Evolutionary conservation across 176 grass and related monocot species (phyloP).

Genomic region (maize (Zea mays)): Zm-B73-REFERENCE-NAM-5.0 NC_050102.1:138169001-138169500

Average conservation of each 20-base stretch:
- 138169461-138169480: neutral
- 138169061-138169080: constrained; percentile 19
- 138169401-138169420: neutral
- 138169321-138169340: neutral
- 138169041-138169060: neutral
- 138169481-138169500: neutral
- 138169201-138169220: neutral
- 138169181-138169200: neutral
- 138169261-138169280: neutral
- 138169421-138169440: neutral
- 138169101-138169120: neutral
- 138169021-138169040: constrained; percentile 32
- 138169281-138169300: neutral
- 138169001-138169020: constrained; percentile 34
- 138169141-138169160: neutral
- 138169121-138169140: constrained; percentile 22
- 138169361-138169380: neutral
- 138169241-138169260: constrained; percentile 1
- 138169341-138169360: neutral
- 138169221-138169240: constrained; percentile 3
- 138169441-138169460: constrained; percentile 2
- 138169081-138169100: neutral
- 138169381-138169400: constrained; percentile 12
- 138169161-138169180: neutral
- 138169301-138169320: neutral